Base-by-base conservation (phyloP, 495 filamentous ascomycete genomes). In the Extremus antarcticus region DNA sequence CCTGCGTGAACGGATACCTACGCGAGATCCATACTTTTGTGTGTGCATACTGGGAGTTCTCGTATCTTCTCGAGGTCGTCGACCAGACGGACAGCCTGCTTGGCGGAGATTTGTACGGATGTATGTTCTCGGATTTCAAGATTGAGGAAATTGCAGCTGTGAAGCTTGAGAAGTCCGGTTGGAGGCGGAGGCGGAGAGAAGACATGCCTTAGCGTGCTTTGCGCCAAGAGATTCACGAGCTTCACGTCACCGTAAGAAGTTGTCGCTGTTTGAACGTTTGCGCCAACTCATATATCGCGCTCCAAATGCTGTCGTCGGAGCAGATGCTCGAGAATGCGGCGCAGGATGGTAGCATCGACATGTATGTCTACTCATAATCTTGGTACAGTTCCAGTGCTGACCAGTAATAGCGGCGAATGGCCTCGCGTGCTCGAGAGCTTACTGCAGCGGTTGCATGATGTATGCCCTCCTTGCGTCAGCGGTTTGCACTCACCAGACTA, bases 271-370 rank as follows among this genome's bases (percentile, higher is more conserved):
- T 35, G 29, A 35, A 35, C 7, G 29, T 35, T 35, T 51, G 48
- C 48, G 48, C 10, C 48, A 51, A 17, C 20, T 13, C 3, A 16
- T 79, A 47, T 60, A 38, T 2, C n/a, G 2, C 52, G 11, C 11
- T 8, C 32, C 51, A 32, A 9, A 61, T 53, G 48, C 20, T 56
- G 25, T 53, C 58, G 7, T 52, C 82, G 59, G 82, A 88, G 63
- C 78, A 78, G 65, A 70, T 85, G 59, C 73, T 92, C 45, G 72
- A 74, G 60, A 69, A 65, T 58, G 76, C 80, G 68, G 83, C 85
- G 59, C 72, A 76, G 59, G 84, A 85, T 68, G 82, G 81, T 41
- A 69, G 74, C 22, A 80, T 91, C 68, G 80, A 87, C 58, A 74
- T 78, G 87, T 90, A 78, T 68, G 74, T 41, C n/a, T 22, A 8